Base-by-base conservation (phyloP, 176 grass and related monocot species). In the maize (Zea mays) region DNA sequence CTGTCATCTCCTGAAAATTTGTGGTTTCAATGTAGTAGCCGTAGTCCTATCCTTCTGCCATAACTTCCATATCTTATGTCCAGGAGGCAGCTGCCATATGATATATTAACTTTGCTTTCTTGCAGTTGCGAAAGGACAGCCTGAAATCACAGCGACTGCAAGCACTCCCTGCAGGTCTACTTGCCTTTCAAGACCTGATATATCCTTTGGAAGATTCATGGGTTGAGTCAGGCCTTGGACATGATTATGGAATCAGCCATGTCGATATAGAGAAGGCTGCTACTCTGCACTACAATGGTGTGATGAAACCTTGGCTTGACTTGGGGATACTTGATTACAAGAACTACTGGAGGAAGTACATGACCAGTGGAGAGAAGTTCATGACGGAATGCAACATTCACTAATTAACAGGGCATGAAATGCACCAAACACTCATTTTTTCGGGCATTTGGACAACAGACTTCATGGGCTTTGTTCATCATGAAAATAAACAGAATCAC, bases 301-400 rank as follows among this genome's bases (percentile, higher is more conserved):
- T 89, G 56, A 93, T 93, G 90, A 93, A 93, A 83, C 90, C 90
- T 70, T 93, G 90, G 90, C 86, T 93, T 65, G 90, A 93, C 73
- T 67, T 93, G 59, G 90, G 71, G 12, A 89, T 89, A 89, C 81
- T 83, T 0, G 59, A 67, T 47, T 93, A 93, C 10, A 93, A 82
- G 78, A 81, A 62, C 35, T 89, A 84, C 17, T 93, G 86, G 90
- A 84, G 45, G 64, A 89, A 82, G 15, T 89, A 89, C 38, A 86
- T 93, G 66, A 82, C 86, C 14, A 80, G 47, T 52, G 81, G 82
- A 10, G 90, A 93, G 58, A 82, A 70, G 15, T 93, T 89, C 45
- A 84, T 87, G 90, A 85, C 44, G 15, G 90, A 93, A 44, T 93
- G 90, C 81, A 93, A 93, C 40, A 88, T 93, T 69, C 87, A 87